Base-by-base conservation (phyloP, 345 rosid species). In the Aquilaria sinensis region DNA sequence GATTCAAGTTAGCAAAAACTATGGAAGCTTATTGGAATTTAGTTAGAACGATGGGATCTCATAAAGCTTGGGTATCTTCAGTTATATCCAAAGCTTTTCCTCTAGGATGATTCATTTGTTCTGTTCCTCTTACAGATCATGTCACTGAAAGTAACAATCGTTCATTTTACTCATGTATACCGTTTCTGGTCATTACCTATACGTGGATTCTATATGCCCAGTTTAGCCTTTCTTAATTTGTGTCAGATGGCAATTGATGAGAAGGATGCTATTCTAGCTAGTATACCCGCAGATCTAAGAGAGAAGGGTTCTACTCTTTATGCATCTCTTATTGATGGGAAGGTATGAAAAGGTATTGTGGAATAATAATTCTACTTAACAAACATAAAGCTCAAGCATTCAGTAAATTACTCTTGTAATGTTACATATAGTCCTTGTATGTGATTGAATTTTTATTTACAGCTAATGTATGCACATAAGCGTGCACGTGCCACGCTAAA, bases 171-270 rank as follows among this genome's bases (percentile, higher is more conserved):
- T 50, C 30, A 11, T 11, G 9, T 45, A 11, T 13, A 53, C 5
- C 64, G 30, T 23, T 29, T 60, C 31, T 23, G 12, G 9, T 60
- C n/a, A 31, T 12, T 11, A 41, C 34, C 5, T 58, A 4, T 50
- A 32, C 32, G 54, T 47, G 32, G 23, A 16, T 16, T 16, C 23
- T 16, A 16, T 16, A 0, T 0, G 0, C 23, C 7, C 14, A 5
- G 16, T 60, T 61, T 15, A 3, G 47, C 31, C 48, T 63, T 57
- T 48, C 45, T 46, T 69, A 49, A 47, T 67, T 62, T 37, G 43
- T 1, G 8, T 77, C 77, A 93, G 97, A 83, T 82, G 65, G 98
- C 97, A 30, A 60, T 54, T 29, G 96, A 87, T 12, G 96, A 82
- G 67, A 93, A 80, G 67, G 86, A 87, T 72, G 61, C 84, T 32